Percentiles rank a stretch among this genome's conserved stretches.
phyloP scores from a whole-genome alignment of 78 protist genomes.

The Dictyostelium discoideum region DNA sequence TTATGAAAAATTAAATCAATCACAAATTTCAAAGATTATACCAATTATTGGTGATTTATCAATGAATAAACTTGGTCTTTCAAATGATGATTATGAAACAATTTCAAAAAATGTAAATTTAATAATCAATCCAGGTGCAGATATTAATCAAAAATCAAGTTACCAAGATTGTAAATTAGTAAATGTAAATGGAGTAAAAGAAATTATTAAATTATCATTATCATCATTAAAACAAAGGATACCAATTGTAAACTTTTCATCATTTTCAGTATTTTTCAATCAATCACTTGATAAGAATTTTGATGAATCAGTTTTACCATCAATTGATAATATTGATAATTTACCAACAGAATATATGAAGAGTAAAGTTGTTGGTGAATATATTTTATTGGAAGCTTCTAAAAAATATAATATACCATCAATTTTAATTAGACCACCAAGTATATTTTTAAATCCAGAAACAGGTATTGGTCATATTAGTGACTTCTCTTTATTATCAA shows the following conservation, averaged over 20 bases:
- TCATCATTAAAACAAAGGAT: not conserved
- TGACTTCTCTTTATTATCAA: not conserved
- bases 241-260: constrained; percentile 28
- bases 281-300: not conserved
- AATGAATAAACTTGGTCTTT: constrained; percentile 4
- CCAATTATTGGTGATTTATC: constrained; percentile 19
- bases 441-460: not conserved
- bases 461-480: not conserved
- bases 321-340: constrained; percentile 11
- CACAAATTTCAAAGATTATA: not conserved
- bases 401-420: not conserved
- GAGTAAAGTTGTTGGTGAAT: constrained; percentile 34
- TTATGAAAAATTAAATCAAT: not conserved
- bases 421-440: constrained; percentile 8
- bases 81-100: not conserved
- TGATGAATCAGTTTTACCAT: constrained; percentile 3
- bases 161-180: not conserved
- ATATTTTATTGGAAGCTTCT: not conserved
- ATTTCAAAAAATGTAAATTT: not conserved
- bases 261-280: constrained; percentile 26
- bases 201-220: not conserved
- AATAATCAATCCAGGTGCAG: not conserved
- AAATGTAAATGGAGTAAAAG: not conserved
- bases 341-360: constrained; percentile 38
- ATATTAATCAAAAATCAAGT: not conserved